phyloP scores from a whole-genome alignment of 177 flowering plant species.

The Telopea speciosissima region DNA sequence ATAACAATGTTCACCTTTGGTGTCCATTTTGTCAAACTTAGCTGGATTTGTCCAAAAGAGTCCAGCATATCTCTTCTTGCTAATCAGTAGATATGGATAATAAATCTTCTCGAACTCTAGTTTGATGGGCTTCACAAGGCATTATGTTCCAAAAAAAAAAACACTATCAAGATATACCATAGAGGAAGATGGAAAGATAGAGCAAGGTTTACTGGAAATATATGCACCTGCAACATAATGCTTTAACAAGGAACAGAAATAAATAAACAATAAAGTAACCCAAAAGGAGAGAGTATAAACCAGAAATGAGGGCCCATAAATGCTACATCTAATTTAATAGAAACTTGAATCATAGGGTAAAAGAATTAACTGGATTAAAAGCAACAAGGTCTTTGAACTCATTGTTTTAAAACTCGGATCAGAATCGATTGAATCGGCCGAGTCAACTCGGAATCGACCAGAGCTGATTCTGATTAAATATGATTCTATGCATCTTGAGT shows the following conservation, averaged over 20 bases:
- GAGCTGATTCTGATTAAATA: too few relatives aligned
- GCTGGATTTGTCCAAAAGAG: constrained; percentile 85
- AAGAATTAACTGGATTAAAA: too few relatives aligned
- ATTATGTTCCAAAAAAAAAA: constrained; percentile 8
- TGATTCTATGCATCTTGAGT: too few relatives aligned
- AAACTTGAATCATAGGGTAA: too few relatives aligned
- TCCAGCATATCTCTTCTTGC: constrained; percentile 99
- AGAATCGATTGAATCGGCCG: too few relatives aligned
- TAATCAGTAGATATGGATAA: constrained; percentile 88
- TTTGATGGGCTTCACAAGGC: constrained; percentile 74
- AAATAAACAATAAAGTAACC: too few relatives aligned
- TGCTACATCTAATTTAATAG: not conserved
- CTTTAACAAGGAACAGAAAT: too few relatives aligned
- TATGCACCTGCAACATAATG: not conserved
- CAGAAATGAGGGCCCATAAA: not conserved
- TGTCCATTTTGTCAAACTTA: constrained; percentile 96
- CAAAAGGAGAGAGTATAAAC: too few relatives aligned
- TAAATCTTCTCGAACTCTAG: constrained; percentile 98
- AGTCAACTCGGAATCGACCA: too few relatives aligned
- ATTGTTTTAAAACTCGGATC: too few relatives aligned
- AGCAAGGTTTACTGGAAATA: not conserved
- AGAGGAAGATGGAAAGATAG: not conserved
- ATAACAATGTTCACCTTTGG: constrained; percentile 57
- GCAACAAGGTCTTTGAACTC: too few relatives aligned
- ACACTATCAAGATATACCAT: constrained; percentile 9